Conservation (phyloP, 306 rosid species). For the Vigna hirtella region DNA sequence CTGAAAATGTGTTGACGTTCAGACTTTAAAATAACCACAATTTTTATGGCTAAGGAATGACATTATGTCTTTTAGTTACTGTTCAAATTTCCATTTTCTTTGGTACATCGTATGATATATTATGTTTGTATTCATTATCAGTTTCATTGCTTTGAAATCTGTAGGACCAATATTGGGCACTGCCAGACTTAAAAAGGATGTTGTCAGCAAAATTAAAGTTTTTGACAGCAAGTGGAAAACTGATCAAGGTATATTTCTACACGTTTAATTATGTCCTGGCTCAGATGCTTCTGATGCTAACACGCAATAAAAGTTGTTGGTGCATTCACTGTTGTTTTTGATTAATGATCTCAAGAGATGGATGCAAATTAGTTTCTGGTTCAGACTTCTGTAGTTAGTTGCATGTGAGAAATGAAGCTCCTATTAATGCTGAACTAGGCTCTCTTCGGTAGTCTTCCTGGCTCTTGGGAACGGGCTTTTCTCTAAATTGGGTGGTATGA, state of each 20-base stretch:
- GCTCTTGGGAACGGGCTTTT: not conserved
- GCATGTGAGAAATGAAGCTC: constrained; percentile 3
- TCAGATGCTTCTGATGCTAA: constrained; percentile 22
- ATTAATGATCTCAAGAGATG: not conserved
- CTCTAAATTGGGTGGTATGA: not conserved
- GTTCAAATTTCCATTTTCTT: constrained; percentile 27
- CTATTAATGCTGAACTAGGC: constrained; percentile 8
- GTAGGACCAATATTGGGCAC: constrained; percentile 92
- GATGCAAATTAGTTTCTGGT: constrained; percentile 5
- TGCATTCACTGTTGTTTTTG: constrained; percentile 15
- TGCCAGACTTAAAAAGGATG: constrained; percentile 80
- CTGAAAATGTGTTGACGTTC: constrained; percentile 29
- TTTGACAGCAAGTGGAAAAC: constrained; percentile 77
- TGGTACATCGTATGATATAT: not conserved
- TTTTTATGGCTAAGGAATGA: constrained; percentile 21
- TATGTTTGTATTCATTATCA: constrained; percentile 19
- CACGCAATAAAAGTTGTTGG: constrained; percentile 1
- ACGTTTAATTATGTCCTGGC: constrained; percentile 27
- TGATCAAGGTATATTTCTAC: constrained; percentile 72
- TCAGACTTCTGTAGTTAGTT: not conserved
- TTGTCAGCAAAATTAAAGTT: constrained; percentile 77
- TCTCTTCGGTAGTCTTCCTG: constrained; percentile 1
- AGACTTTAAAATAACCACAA: constrained; percentile 18
- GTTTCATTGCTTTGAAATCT: constrained; percentile 40
- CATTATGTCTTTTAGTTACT: constrained; percentile 9